A percentile compares a stretch with the other conserved stretches of the same genome.
Conservation (phyloP, 2,329 filamentous ascomycete genomes). For the Emergomyces africanus region DNA sequence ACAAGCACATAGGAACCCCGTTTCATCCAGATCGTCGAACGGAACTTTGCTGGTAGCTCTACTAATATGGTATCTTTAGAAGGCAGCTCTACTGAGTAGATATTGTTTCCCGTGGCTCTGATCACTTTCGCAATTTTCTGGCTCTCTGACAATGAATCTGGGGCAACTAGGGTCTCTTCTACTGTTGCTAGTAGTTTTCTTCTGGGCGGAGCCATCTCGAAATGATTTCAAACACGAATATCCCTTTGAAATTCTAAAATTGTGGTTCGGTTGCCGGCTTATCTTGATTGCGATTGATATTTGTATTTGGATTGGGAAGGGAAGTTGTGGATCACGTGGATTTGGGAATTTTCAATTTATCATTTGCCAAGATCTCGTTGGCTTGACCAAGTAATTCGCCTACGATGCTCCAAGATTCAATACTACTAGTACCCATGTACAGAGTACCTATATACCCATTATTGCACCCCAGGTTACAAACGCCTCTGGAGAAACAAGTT, state of each 20-base stretch:
- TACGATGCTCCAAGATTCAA: not conserved
- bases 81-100: conserved; percentile 68
- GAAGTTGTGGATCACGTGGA: not conserved
- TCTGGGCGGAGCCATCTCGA: conserved; percentile 57
- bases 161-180: conserved; percentile 53
- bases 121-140: conserved; percentile 63
- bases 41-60: conserved; percentile 73
- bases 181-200: conserved; percentile 66
- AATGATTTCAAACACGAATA: no score
- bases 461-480: not conserved
- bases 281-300: not conserved
- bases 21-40: conserved; percentile 88
- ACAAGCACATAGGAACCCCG: conserved; percentile 78
- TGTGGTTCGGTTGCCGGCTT: not conserved
- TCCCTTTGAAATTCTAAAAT: not conserved
- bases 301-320: not conserved
- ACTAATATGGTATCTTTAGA: conserved; percentile 54
- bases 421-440: no score
- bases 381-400: not conserved
- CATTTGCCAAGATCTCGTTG: not conserved
- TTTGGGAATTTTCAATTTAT: not conserved
- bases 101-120: conserved; percentile 76
- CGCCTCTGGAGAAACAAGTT: no score
- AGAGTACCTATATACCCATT: no score
- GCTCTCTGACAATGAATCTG: conserved; percentile 39